Conservation (phyloP, 2,329 filamentous ascomycete genomes). For the Fusarium dimerum region DNA sequence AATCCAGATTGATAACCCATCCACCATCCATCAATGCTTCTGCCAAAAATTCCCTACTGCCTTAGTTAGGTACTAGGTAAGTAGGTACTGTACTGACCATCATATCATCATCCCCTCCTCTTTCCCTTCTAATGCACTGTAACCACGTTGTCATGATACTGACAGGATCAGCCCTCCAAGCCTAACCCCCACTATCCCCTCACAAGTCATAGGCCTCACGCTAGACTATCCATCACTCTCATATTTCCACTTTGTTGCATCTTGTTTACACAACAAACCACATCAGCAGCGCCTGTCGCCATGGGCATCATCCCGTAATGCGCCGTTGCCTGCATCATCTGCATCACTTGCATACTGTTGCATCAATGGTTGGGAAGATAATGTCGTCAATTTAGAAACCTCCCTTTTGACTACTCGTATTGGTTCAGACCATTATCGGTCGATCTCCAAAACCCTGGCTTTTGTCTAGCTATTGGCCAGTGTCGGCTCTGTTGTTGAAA, state of each 20-base stretch:
- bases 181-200: too few species aligned
- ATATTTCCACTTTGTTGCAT: neutral
- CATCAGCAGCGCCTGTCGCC: neutral
- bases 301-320: neutral
- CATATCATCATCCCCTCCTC: constrained; percentile 7
- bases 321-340: neutral
- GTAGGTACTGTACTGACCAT: neutral
- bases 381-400: neutral
- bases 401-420: too few species aligned
- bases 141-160: constrained; percentile 23
- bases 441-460: too few species aligned
- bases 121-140: constrained; percentile 4
- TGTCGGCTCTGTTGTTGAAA: neutral
- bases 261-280: neutral
- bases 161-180: too few species aligned
- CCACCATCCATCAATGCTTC: too few species aligned
- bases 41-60: too few species aligned
- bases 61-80: neutral
- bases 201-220: too few species aligned
- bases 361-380: neutral
- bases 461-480: too few species aligned
- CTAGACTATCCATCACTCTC: too few species aligned
- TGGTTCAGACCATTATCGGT: too few species aligned
- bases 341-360: neutral
- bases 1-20: too few species aligned